phyloP scores from a whole-genome alignment of 345 rosid species.

The Euclidium syriacum region DNA sequence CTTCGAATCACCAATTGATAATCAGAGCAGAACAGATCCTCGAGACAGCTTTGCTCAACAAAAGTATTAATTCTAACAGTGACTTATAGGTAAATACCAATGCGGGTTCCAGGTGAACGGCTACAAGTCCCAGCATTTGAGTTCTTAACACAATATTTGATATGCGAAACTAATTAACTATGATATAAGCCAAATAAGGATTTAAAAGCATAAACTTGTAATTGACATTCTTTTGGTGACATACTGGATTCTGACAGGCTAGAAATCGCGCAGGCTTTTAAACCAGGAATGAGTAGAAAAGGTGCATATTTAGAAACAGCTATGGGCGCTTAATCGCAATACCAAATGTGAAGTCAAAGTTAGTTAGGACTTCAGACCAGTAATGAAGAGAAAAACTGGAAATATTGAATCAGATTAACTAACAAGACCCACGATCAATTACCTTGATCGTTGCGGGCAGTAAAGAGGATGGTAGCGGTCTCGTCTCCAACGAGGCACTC shows the following conservation, averaged over 20 bases:
- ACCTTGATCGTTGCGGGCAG: conserved; percentile 84
- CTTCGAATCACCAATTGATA: neutral
- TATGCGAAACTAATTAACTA: no score
- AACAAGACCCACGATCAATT: no score
- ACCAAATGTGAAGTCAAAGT: no score
- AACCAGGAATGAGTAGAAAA: no score
- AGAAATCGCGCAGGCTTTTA: neutral
- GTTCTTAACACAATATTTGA: no score
- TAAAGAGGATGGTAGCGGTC: conserved; percentile 59
- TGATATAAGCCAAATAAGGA: neutral
- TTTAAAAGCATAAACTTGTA: neutral
- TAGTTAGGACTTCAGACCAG: no score
- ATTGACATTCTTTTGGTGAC: no score
- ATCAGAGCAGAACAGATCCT: neutral
- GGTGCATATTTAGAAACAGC: no score
- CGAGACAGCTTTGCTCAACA: neutral
- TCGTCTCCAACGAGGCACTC: conserved; percentile 76
- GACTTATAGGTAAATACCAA: neutral
- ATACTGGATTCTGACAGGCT: neutral
- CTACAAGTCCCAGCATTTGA: neutral
- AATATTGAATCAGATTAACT: neutral
- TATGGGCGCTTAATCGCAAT: no score
- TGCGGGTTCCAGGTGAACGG: neutral
- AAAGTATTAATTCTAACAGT: neutral
- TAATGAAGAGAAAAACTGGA: no score